These are phyloP conservation scores for Extremus antarcticus DNA, from an alignment of 495 filamentous ascomycete species.

Conservation along the genomic window DNA sequence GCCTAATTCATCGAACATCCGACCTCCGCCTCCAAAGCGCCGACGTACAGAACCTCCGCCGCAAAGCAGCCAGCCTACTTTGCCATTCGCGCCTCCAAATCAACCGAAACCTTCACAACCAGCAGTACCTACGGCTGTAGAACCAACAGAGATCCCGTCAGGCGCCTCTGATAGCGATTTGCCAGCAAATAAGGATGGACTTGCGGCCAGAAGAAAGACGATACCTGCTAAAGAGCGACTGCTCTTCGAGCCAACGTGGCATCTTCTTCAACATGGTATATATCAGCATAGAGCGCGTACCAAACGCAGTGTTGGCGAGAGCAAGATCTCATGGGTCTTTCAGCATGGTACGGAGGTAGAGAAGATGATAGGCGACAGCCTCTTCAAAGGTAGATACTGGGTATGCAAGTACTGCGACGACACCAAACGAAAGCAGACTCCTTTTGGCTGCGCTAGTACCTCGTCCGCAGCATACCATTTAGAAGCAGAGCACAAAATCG, in stretches of 20 bases:
- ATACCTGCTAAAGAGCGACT: no score
- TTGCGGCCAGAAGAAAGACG: no score
- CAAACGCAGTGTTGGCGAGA: background rate
- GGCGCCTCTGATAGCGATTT: no score
- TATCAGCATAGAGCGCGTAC: background rate
- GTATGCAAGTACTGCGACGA: constrained; percentile 5
- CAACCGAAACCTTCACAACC: no score
- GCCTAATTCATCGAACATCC: background rate
- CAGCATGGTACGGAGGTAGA: constrained; percentile 1
- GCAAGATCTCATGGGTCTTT: constrained; percentile 5
- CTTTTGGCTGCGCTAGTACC: background rate
- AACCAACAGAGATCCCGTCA: no score
- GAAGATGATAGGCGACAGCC: background rate
- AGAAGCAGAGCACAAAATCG: background rate
- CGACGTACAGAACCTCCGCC: background rate
- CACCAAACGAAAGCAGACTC: background rate
- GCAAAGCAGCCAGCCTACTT: background rate
- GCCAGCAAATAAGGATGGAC: no score
- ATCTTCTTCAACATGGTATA: no score
- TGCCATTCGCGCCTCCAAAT: background rate
- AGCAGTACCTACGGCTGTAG: no score
- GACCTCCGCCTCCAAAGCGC: background rate
- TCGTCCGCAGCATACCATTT: background rate
- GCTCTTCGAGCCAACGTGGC: no score
- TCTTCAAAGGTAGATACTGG: background rate